Base-by-base conservation (phyloP, 306 rosid genomes). In the Nissolia schottii region DNA sequence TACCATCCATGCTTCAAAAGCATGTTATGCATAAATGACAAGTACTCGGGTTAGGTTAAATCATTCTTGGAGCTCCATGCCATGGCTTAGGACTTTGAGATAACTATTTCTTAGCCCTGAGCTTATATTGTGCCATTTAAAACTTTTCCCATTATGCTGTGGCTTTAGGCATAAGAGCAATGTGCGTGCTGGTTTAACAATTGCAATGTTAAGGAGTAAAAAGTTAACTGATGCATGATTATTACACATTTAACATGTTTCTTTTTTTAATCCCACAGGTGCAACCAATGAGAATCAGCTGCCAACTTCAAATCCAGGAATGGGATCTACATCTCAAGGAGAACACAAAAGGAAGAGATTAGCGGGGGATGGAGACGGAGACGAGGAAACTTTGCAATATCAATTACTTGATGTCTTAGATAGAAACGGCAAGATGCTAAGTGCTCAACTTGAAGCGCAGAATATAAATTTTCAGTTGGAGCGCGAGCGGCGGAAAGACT, bases 401-500 rank as follows among this genome's bases (percentile, higher is more conserved):
- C 85, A 83, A 60, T 49, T 90, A 87, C 60, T 90, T 46, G 91
- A 83, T 43, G 83, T 88, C 43, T 55, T 90, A 23, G 96, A 90
- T 72, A 86, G 80, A 75, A 88, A 88, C 45, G 89, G 89, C 6
- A 90, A 90, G 78, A 76, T 81, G 80, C 82, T 90, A 75, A 79
- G 68, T 1, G 50, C 92, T 41, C 92, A 84, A 31, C 84, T 90
- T 28, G 91, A 84, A 58, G 84, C 88, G 32, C 96, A 90, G 68
- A 90, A 86, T 74, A 64, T 70, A 7, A 88, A 88, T 80, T 88
- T 79, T 20, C 85, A 80, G 64, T 77, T 84, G 58, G 93, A 87
- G 54, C 81, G 89, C 6, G 91, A 87, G 80, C 96, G 86, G 86
- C 85, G 89, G 79, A 90, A 82, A 64, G 79, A 73, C 70, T 87